Evolutionary conservation across 371 early-diverging fungal species (phyloP).

Genomic region (Rhizopus sp.): DNA sequence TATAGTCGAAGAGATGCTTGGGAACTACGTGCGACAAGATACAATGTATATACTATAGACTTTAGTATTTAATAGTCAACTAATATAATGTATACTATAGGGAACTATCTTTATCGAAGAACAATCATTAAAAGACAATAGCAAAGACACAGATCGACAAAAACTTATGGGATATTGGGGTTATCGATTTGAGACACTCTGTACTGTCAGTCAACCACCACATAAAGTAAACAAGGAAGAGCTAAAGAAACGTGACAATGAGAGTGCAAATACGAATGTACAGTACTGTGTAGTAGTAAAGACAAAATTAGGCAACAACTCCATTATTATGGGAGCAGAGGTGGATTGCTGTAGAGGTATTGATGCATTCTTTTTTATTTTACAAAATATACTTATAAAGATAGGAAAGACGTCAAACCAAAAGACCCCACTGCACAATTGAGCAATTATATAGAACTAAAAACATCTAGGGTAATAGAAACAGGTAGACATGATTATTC

Average conservation of each 20-base stretch:
- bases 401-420: slow-evolving; percentile 39
- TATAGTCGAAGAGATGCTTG: slow-evolving; percentile 75
- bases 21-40: slow-evolving; percentile 76
- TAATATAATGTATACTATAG: slow-evolving; percentile 14
- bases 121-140: slow-evolving; percentile 56
- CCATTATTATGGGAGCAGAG: slow-evolving; percentile 88
- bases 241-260: slow-evolving; percentile 37
- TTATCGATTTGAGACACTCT: slow-evolving; percentile 74
- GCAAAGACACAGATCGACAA: slow-evolving; percentile 51
- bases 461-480: slow-evolving; percentile 76
- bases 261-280: slow-evolving; percentile 75
- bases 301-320: slow-evolving; percentile 70
- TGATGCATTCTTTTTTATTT: not conserved
- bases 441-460: slow-evolving; percentile 80
- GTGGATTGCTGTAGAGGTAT: slow-evolving; percentile 81
- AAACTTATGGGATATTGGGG: slow-evolving; percentile 78
- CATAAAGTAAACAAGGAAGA: slow-evolving; percentile 38
- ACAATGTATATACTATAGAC: slow-evolving; percentile 46
- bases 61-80: too few species aligned
- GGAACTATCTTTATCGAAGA: slow-evolving; percentile 80
- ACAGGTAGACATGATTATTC: slow-evolving; percentile 47
- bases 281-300: slow-evolving; percentile 89
- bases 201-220: slow-evolving; percentile 56
- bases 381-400: not conserved
- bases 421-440: slow-evolving; percentile 40